These are phyloP conservation scores for Arabis alpina DNA, from an alignment of 345 rosid species.

Conservation along the genomic window DNA sequence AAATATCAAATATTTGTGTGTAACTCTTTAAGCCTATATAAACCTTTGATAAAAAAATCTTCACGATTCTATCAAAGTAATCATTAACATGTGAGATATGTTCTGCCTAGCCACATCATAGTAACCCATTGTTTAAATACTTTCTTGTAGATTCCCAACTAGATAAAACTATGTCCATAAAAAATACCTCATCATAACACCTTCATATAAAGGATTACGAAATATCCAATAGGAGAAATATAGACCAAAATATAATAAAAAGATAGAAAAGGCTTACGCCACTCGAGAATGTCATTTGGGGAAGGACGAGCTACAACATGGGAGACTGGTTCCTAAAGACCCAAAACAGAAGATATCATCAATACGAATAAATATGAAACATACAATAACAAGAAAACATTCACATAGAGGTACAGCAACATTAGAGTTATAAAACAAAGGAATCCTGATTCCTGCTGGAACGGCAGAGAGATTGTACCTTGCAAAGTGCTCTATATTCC, in stretches of 20 bases:
- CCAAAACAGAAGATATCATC: constrained; percentile 34
- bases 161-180: constrained; percentile 12
- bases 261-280: constrained; percentile 73
- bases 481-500: constrained; percentile 96
- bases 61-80: constrained; percentile 19
- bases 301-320: constrained; percentile 95
- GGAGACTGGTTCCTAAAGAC: constrained; percentile 88
- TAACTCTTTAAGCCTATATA: neutral
- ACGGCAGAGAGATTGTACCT: constrained; percentile 47
- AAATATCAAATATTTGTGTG: neutral
- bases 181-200: constrained; percentile 15
- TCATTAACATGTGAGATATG: neutral
- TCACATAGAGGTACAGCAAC: constrained; percentile 12
- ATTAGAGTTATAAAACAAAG: neutral
- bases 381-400: constrained; percentile 9
- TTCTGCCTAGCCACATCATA: constrained; percentile 7
- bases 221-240: constrained; percentile 6
- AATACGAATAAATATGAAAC: constrained; percentile 13
- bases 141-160: constrained; percentile 17
- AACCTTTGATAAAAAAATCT: neutral
- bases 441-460: neutral
- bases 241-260: neutral
- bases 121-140: neutral
- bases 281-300: constrained; percentile 87
- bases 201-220: constrained; percentile 2